phyloP scores from a whole-genome alignment of 1,139 yeast genomes.

The Pichia sp. region DNA sequence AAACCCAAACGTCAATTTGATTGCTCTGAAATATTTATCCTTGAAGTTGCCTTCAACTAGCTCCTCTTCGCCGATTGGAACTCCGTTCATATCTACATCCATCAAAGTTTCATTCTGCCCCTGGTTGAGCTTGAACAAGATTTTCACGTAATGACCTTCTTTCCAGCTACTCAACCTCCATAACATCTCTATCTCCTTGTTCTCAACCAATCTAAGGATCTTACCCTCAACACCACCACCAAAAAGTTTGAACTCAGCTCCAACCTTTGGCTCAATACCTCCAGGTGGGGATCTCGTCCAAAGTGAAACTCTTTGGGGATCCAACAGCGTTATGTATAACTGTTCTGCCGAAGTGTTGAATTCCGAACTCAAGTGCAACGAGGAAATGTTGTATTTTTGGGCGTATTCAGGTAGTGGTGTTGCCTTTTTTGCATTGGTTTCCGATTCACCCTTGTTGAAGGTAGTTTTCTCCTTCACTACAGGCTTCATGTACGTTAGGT shows the following conservation, averaged over 20 bases:
- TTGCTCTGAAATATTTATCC: slow-evolving; percentile 80
- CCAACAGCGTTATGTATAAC: slow-evolving; percentile 68
- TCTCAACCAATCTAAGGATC: slow-evolving; percentile 53
- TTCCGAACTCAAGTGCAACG: slow-evolving; percentile 69
- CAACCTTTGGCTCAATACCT: slow-evolving; percentile 55
- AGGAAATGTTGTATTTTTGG: slow-evolving; percentile 73
- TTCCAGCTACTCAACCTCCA: slow-evolving; percentile 95
- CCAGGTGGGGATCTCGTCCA: slow-evolving; percentile 83
- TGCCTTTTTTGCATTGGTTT: slow-evolving; percentile 1
- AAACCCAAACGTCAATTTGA: slow-evolving; percentile 88
- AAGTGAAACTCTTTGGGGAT: slow-evolving; percentile 72
- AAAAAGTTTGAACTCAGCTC: slow-evolving; percentile 64
- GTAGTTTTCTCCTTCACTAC: slow-evolving; percentile 30
- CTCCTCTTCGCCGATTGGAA: slow-evolving; percentile 97
- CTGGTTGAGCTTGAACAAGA: slow-evolving; percentile 63
- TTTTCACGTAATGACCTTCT: slow-evolving; percentile 67
- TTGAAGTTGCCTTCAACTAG: slow-evolving; percentile 80
- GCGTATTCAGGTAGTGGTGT: slow-evolving; percentile 19
- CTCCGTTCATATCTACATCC: slow-evolving; percentile 79
- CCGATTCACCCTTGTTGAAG: slow-evolving; percentile 23
- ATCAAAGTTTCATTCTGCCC: slow-evolving; percentile 79
- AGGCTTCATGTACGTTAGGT: slow-evolving; percentile 27
- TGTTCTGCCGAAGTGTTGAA: slow-evolving; percentile 89
- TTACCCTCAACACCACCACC: slow-evolving; percentile 87
- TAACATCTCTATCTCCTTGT: slow-evolving; percentile 58